Evolutionary conservation across 176 grass and related monocot species (phyloP), one percentile per base, ranked within the genome.

Genomic region (Guadua angustifolia): DNA sequence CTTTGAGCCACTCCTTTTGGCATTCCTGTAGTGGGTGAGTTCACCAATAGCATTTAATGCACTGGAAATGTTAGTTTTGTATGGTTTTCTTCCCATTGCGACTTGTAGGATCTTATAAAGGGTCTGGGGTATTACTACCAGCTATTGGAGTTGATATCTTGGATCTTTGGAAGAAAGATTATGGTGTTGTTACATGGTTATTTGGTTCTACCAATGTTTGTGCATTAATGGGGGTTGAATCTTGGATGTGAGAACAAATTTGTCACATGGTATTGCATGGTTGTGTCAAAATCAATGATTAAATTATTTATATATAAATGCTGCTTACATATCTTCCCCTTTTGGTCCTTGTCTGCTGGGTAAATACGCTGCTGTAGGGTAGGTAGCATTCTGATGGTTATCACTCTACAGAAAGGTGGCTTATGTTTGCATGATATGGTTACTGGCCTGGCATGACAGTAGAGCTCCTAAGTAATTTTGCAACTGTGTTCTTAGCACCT

Each of bases 21-120:
- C 13, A 43, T 61, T 69, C 9, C 18, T 78, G 36, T 63, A 5
- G 16, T 32, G 58, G 58, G 2, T 0, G 3, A 13, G 4, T 66
- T 17, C 25, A 75, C 5, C 26, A 45, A 14, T 77, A 42, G 6
- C 29, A 70, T 70, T 76, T 69, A 51, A 24, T 9, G 2, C 19
- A 49, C 44, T 75, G 70, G 19, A 81, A 68, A 39, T 39, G 49
- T 83, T 71, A 55, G 44, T 63, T 71, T 13, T 61, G 11, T 55
- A 53, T 33, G 21, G 2, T 83, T 61, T 75, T 62, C 18, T 78
- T 71, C 26, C 40, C 19, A 57, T 55, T 14, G 29, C 35, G 40
- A 75, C 39, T 66, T 5, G 42, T 57, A 87, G 26, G 21, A 36
- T 81, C 29, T 87, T 82, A 42, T 42, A 17, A 25, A 79, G 56